Evolutionary conservation across 768 basidiomycete genomes (phyloP), one percentile per base, ranked within the genome.

Genomic region (Infundibulicybe gibba): DNA sequence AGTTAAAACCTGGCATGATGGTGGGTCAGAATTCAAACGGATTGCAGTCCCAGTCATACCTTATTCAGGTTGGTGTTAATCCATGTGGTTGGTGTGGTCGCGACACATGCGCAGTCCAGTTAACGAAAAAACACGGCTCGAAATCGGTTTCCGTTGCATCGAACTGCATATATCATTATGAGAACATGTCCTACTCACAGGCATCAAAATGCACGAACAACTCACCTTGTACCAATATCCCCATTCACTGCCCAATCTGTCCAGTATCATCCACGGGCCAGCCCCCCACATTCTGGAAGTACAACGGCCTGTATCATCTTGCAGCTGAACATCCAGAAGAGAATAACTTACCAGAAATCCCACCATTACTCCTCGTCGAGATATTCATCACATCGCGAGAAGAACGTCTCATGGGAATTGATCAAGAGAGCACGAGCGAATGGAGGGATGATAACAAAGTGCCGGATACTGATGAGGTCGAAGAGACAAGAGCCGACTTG

Each of bases 221-320:
- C 10, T 35, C 49, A 38, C 56, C 56, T 9, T 58, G 43, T 37
- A 58, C 54, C 3, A 58, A 58, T 46, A 42, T 55, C n/a, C 56
- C 56, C 11, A 49, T 58, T 13, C 42, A 38, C 3, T 58, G 56
- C 42, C 40, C 51, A 32, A 12, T 59, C 2, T 59, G 57, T 43
- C 51, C 48, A 21, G 16, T 30, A 19, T 39, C 34, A 25, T 15
- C 34, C 13, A 1, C 34, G n/a, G 32, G 43, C 8, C 49, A 53
- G 39, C 35, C 34, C 13, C 49, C 43, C 17, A 51, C 49, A 2
- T 47, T 56, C 20, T 53, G 55, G 55, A 56, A 51, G 44, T 56
- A 56, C 25, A 25, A 25, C 25, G 25, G 25, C 8, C 8, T 25
- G 25, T 25, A 25, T 25, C 25, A 25, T 25, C 25, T 25, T 25